phyloP scores from a whole-genome alignment of 805 yeast species.

The Candida loeiensis region DNA sequence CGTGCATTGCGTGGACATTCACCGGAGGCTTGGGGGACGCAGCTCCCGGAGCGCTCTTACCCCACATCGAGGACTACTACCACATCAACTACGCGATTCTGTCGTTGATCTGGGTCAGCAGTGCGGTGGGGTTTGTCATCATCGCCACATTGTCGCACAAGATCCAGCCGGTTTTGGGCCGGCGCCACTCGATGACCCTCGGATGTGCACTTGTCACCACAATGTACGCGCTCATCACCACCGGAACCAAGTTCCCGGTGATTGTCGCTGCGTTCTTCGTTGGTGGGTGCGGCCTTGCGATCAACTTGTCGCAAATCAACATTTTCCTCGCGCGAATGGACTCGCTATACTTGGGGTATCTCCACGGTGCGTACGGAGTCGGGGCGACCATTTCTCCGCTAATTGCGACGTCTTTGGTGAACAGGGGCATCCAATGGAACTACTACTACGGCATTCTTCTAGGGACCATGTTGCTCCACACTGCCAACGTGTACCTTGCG shows the following conservation, averaged over 20 bases:
- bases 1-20: constrained; percentile 40
- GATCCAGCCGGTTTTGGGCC: constrained; percentile 40
- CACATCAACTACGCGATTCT: constrained; percentile 49
- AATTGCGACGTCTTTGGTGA: constrained; percentile 53
- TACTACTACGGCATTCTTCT: constrained; percentile 47
- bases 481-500: constrained; percentile 34
- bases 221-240: constrained; percentile 44
- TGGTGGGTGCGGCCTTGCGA: constrained; percentile 58
- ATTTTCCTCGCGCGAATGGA: constrained; percentile 48
- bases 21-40: constrained; percentile 50
- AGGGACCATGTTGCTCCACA: constrained; percentile 34
- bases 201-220: constrained; percentile 36
- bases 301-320: constrained; percentile 48
- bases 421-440: constrained; percentile 51
- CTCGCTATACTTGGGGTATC: constrained; percentile 55
- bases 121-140: constrained; percentile 52
- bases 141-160: constrained; percentile 49
- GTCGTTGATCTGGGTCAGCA: constrained; percentile 55
- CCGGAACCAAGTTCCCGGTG: constrained; percentile 48
- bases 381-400: constrained; percentile 74
- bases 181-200: constrained; percentile 32
- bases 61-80: constrained; percentile 49
- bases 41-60: constrained; percentile 59
- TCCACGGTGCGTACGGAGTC: constrained; percentile 69
- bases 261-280: constrained; percentile 49